phyloP scores from a whole-genome alignment of 495 filamentous ascomycete genomes.

The Recurvomyces mirabilis region DNA sequence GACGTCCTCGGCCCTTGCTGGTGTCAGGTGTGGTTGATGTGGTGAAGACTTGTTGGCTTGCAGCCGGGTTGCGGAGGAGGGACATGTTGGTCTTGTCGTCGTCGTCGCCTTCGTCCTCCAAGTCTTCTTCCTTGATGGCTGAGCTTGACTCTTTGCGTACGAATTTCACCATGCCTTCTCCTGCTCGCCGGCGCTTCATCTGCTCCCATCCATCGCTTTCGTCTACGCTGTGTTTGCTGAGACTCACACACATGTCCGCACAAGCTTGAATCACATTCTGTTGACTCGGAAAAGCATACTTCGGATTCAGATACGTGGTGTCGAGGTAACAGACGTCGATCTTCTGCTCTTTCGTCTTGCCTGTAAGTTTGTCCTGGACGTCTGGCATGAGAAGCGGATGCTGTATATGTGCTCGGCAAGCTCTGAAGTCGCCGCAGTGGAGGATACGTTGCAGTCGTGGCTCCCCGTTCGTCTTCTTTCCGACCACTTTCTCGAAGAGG shows the following conservation, averaged over 20 bases:
- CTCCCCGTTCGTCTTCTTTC: constrained; percentile 40
- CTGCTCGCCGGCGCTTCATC: constrained; percentile 38
- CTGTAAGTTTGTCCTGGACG: constrained; percentile 51
- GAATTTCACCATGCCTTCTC: constrained; percentile 54
- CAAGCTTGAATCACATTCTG: constrained; percentile 77
- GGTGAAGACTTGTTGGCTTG: constrained; percentile 16
- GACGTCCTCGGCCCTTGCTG: constrained; percentile 41
- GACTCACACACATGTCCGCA: constrained; percentile 69
- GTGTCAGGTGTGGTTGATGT: constrained; percentile 18
- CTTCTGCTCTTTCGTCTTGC: constrained; percentile 64
- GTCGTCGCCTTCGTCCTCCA: constrained; percentile 19
- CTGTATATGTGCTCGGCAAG: constrained; percentile 71
- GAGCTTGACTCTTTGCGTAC: constrained; percentile 33
- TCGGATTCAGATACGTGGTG: constrained; percentile 91
- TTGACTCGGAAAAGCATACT: constrained; percentile 88
- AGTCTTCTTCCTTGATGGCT: constrained; percentile 29
- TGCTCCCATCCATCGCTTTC: constrained; percentile 41
- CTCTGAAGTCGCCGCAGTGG: constrained; percentile 93
- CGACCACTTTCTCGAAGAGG: constrained; percentile 71
- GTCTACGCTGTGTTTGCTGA: constrained; percentile 47
- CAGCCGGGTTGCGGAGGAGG: constrained; percentile 19
- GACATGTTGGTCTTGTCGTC: constrained; percentile 27
- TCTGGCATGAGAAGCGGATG: constrained; percentile 75
- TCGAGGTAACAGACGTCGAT: constrained; percentile 95
- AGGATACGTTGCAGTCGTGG: constrained; percentile 61